Base-by-base conservation (phyloP, 306 rosid genomes). In the Casuarina cunninghamiana region DNA sequence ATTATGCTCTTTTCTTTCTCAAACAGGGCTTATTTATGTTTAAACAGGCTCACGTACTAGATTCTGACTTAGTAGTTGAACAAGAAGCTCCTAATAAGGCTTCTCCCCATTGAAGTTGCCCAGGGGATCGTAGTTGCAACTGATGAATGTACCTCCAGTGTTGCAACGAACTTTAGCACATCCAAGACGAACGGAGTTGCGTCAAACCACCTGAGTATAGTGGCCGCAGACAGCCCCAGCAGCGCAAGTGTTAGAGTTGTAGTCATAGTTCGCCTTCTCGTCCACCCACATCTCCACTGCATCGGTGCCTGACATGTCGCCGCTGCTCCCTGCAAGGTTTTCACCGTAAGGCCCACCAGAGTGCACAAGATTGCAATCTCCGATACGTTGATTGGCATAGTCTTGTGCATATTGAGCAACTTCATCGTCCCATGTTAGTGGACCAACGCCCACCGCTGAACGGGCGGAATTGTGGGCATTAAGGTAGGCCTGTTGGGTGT, bases 281-380 rank as follows among this genome's bases (percentile, higher is more conserved):
- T 0, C 39, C 3, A 81, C 85, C 91, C 91, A 92, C 85, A 88
- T 0, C 15, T 66, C 66, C 68, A 88, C 90, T 0, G 90, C 88
- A 2, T n/a, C 77, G 0, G 67, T 6, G 11, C 90, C 85, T 0
- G 69, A 48, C 5, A 82, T 5, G 49, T 74, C 71, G 0, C 48
- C 84, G 32, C 13, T 12, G 57, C 90, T 38, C n/a, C 2, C 5
- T 0, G 92, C 92, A 1, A 82, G 11, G 79, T 86, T 68, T 78
- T 80, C 83, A 10, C 89, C 89, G 5, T 80, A 86, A 12, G 57
- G 1, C 26, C 89, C 86, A 3, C 49, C 49, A 1, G 80, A 86
- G 72, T 75, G 86, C 43, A 80, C 67, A 3, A 83, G 45, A 11
- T 4, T 67, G 76, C 86, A 83, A 63, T 81, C 85, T 0, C 54